Percentiles rank a stretch among this genome's conserved stretches.
These are phyloP conservation scores for Bryoerythrophyllum caledonicum DNA, from an alignment of 225 moss, liverwort and hornwort genomes.

Conservation along the genomic window DNA sequence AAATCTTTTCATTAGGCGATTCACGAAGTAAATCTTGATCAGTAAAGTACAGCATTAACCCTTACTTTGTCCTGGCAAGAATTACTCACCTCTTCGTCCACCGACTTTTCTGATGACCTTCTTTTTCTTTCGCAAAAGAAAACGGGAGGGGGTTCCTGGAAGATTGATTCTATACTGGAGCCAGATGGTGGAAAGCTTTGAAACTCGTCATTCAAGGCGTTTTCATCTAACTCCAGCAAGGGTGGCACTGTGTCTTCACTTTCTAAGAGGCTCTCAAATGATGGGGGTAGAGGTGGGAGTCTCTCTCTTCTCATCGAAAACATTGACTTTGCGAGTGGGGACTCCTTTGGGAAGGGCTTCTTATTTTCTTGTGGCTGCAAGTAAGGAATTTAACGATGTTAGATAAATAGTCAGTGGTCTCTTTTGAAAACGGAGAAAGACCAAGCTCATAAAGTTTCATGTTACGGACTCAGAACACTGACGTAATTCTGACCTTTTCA, in stretches of 20 bases:
- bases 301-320: constrained; percentile 54
- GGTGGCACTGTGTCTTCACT: constrained; percentile 49
- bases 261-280: constrained; percentile 76
- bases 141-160: constrained; percentile 55
- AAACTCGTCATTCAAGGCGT: constrained; percentile 31
- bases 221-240: constrained; percentile 45
- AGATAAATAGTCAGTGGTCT: constrained; percentile 13
- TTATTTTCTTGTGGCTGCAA: constrained; percentile 51
- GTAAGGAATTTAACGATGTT: constrained; percentile 6
- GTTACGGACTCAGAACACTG: neutral
- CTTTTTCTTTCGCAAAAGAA: constrained; percentile 52
- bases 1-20: neutral
- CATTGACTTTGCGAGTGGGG: constrained; percentile 30
- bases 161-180: constrained; percentile 47
- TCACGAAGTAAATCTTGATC: neutral
- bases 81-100: constrained; percentile 50
- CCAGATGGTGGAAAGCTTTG: constrained; percentile 41
- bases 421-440: constrained; percentile 1
- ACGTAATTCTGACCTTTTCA: constrained; percentile 36
- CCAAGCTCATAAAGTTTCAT: neutral
- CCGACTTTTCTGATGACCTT: constrained; percentile 40
- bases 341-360: constrained; percentile 42
- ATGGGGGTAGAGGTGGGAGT: constrained; percentile 72
- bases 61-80: constrained; percentile 9
- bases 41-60: neutral